A percentile compares a stretch with the other conserved stretches of the same genome.
These are phyloP conservation scores for Aspergillus tubingensis DNA, from an alignment of 2,329 filamentous ascomycete genomes.

Conservation along the genomic window DNA sequence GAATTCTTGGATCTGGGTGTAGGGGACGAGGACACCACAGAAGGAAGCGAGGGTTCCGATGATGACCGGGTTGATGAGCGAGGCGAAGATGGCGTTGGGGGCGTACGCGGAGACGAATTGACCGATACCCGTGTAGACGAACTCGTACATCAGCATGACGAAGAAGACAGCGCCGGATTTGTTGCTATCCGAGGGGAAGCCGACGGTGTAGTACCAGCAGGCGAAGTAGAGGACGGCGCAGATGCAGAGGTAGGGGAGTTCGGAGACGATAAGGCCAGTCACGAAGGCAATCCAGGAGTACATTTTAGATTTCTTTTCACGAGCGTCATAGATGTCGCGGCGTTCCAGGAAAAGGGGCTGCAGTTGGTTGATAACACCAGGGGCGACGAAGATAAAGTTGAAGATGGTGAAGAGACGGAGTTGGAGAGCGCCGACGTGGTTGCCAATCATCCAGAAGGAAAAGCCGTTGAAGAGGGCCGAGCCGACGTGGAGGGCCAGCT, in stretches of 20 bases:
- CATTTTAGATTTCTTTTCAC: conserved; percentile 70
- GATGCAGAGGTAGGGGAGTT: conserved; percentile 68
- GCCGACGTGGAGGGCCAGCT: conserved; percentile 58
- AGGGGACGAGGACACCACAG: conserved; percentile 35
- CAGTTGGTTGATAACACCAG: conserved; percentile 50
- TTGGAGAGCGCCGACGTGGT: conserved; percentile 66
- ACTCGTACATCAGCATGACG: conserved; percentile 71
- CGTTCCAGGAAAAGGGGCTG: conserved; percentile 71
- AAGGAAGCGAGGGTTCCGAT: conserved; percentile 48
- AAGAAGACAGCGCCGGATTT: conserved; percentile 58
- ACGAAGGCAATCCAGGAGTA: conserved; percentile 75
- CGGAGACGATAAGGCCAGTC: conserved; percentile 67
- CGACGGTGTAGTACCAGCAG: conserved; percentile 73
- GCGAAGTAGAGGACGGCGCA: conserved; percentile 67
- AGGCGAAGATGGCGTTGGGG: conserved; percentile 65
- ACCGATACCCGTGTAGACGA: conserved; percentile 71
- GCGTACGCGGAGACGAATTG: conserved; percentile 80
- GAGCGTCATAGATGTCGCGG: conserved; percentile 65
- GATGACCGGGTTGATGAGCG: conserved; percentile 74
- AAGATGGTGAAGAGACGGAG: conserved; percentile 72
- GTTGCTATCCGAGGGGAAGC: conserved; percentile 43
- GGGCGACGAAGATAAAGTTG: conserved; percentile 59
- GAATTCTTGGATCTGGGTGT: conserved; percentile 32
- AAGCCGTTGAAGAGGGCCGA: conserved; percentile 53
- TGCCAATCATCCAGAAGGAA: conserved; percentile 68